Evolutionary conservation across 1,284 basidiomycete genomes (phyloP).

Genomic region (Rhodotorula sp.): DNA sequence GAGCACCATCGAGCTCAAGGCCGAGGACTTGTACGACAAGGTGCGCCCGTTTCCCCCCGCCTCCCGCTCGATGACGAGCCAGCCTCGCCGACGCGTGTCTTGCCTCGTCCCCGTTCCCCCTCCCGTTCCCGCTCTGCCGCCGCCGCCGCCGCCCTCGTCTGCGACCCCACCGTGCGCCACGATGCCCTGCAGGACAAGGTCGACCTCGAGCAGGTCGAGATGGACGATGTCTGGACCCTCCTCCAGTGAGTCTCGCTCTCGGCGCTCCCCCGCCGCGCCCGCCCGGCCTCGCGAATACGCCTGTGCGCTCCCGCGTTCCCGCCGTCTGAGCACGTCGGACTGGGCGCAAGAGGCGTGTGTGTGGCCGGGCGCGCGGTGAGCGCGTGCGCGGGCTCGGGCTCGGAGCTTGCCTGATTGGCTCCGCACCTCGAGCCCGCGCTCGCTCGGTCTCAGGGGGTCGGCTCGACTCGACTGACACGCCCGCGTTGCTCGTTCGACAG

Average conservation of each 20-base stretch:
- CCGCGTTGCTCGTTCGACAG: constrained; percentile 5
- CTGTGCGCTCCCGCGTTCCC: too few relatives aligned
- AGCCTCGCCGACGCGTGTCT: background rate
- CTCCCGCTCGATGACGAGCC: background rate
- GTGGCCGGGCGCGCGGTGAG: background rate
- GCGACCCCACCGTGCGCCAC: constrained; percentile 52
- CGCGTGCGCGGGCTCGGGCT: background rate
- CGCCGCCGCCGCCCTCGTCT: background rate
- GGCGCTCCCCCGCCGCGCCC: background rate
- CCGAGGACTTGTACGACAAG: constrained; percentile 68
- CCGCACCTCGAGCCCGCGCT: background rate
- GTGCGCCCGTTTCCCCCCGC: background rate
- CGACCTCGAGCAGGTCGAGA: constrained; percentile 92
- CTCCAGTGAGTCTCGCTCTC: constrained; percentile 65
- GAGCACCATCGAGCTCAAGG: constrained; percentile 73
- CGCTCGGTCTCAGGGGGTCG: too few relatives aligned
- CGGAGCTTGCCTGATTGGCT: background rate
- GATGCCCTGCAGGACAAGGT: constrained; percentile 88
- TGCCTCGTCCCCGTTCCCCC: background rate
- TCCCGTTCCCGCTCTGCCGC: background rate
- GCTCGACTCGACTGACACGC: background rate
- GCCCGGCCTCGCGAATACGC: background rate
- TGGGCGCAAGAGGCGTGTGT: background rate
- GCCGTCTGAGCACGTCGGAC: background rate
- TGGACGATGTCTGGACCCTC: constrained; percentile 94